Percentiles rank a stretch among this genome's conserved stretches.
phyloP scores from a whole-genome alignment of 148 eudicot species.

The Mesembryanthemum crystallinum region DNA sequence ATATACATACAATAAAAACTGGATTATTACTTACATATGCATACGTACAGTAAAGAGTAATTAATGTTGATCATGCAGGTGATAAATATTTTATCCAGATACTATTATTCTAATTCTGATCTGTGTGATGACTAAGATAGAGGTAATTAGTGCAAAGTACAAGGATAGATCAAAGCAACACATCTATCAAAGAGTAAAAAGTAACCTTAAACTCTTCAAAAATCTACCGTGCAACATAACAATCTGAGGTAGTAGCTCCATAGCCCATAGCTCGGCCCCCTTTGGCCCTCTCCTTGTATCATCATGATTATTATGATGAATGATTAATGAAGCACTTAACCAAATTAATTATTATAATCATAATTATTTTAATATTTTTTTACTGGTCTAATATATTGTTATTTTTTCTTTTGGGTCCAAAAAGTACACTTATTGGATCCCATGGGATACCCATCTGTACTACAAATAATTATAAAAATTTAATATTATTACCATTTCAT shows the following conservation, averaged over 20 bases:
- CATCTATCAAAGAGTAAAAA: conserved; percentile 6
- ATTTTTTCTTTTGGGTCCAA: conserved; percentile 12
- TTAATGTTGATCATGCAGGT: no score
- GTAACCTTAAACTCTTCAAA: conserved; percentile 26
- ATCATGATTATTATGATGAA: not conserved
- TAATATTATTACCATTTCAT: not conserved
- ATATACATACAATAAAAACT: no score
- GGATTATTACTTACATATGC: no score
- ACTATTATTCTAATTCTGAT: no score
- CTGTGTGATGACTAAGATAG: no score
- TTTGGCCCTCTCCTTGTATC: not conserved
- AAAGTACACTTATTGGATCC: conserved; percentile 37
- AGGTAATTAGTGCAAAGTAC: conserved; percentile 17
- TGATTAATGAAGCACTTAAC: conserved; percentile 15
- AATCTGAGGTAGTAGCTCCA: not conserved
- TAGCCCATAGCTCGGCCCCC: conserved; percentile 2
- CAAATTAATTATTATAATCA: not conserved
- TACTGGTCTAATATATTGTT: not conserved
- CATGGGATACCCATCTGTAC: conserved; percentile 33
- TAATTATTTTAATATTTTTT: not conserved
- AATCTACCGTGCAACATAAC: not conserved
- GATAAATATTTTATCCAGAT: no score
- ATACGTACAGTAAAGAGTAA: no score
- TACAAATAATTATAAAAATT: conserved; percentile 8
- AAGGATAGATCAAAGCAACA: not conserved